A percentile compares a stretch with the other conserved stretches of the same genome.
Evolutionary conservation across 805 yeast species (phyloP).

Genomic region (Saturnispora ahearnii): DNA sequence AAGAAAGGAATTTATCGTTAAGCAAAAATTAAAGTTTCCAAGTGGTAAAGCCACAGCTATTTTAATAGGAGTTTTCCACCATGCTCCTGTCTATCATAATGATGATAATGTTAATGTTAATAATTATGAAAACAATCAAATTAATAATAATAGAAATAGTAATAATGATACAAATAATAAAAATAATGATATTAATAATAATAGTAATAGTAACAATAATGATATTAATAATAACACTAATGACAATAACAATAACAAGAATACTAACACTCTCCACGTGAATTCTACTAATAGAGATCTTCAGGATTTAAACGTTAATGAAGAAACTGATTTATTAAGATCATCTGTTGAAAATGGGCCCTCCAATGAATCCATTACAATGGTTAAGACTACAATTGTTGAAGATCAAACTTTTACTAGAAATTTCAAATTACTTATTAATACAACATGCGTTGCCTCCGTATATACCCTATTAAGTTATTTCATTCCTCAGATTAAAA

Average conservation of each 20-base stretch:
- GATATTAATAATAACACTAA: neutral
- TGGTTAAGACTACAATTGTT: neutral
- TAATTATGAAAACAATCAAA: neutral
- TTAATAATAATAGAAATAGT: neutral
- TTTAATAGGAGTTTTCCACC: conserved; percentile 77
- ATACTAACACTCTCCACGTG: no score
- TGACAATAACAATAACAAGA: neutral
- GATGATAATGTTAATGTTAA: neutral
- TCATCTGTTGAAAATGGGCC: neutral
- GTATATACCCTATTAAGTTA: conserved; percentile 62
- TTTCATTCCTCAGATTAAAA: conserved; percentile 59
- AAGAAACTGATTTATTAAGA: neutral
- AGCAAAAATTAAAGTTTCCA: conserved; percentile 84
- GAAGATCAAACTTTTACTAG: conserved; percentile 30
- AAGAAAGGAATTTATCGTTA: conserved; percentile 77
- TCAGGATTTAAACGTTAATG: neutral
- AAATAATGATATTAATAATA: neutral
- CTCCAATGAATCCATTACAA: neutral
- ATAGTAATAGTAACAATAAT: neutral
- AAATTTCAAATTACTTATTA: conserved; percentile 50
- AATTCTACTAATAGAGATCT: neutral
- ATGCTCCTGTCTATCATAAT: conserved; percentile 30
- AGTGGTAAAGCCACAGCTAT: conserved; percentile 96
- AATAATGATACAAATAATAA: neutral
- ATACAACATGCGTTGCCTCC: conserved; percentile 64